Evolutionary conservation across 2,329 filamentous ascomycete species (phyloP).

Genomic region (Cladobotryum mycophilum): DNA sequence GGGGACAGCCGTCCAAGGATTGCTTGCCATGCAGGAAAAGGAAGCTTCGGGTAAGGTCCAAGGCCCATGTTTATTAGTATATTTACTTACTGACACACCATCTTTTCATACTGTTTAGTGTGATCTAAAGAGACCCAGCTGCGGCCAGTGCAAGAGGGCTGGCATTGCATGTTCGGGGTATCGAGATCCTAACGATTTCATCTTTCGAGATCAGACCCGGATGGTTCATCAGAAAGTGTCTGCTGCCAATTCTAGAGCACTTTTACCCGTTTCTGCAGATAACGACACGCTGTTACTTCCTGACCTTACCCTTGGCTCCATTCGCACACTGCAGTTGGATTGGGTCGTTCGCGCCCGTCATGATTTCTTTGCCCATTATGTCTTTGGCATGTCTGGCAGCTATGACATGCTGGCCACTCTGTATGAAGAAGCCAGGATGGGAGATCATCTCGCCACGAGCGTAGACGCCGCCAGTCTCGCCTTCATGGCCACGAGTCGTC

Average conservation of each 20-base stretch:
- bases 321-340: slow-evolving; percentile 6
- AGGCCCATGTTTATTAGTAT: neutral
- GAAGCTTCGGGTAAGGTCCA: slow-evolving; percentile 17
- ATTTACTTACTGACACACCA: neutral
- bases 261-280: neutral
- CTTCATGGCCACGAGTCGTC: slow-evolving; percentile 14
- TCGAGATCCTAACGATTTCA: slow-evolving; percentile 17
- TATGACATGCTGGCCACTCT: slow-evolving; percentile 16
- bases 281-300: neutral
- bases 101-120: slow-evolving; percentile 11
- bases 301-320: neutral
- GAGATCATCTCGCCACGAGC: slow-evolving; percentile 15
- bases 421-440: slow-evolving; percentile 8
- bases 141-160: slow-evolving; percentile 21
- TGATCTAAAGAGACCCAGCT: slow-evolving; percentile 15
- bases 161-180: slow-evolving; percentile 20
- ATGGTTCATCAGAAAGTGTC: slow-evolving; percentile 13
- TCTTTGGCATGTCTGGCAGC: slow-evolving; percentile 17
- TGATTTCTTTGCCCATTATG: slow-evolving; percentile 19
- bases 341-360: slow-evolving; percentile 17
- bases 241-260: neutral
- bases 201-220: slow-evolving; percentile 19
- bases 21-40: slow-evolving; percentile 20
- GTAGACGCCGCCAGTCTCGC: slow-evolving; percentile 21
- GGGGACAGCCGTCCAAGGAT: slow-evolving; percentile 17